Evolutionary conservation across 202 grass and related monocot genomes (phyloP).

Genomic region (Eragrostis tef): DNA sequence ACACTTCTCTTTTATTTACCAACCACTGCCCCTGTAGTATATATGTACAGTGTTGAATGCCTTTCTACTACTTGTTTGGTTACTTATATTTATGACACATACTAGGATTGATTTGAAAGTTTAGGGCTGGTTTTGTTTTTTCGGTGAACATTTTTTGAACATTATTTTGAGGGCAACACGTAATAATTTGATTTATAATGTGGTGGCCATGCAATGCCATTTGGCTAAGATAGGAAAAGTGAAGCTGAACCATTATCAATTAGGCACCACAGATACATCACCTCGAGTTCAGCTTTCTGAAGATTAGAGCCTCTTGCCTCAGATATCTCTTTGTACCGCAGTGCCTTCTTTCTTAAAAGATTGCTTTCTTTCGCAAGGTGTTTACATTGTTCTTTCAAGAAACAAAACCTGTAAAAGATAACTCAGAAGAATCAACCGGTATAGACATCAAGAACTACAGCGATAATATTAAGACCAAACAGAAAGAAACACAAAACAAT

Average conservation of each 20-base stretch:
- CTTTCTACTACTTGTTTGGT: too few relatives aligned
- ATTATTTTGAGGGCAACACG: too few relatives aligned
- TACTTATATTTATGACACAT: too few relatives aligned
- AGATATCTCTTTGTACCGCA: slow-evolving; percentile 70
- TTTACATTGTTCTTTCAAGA: slow-evolving; percentile 62
- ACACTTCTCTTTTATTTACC: too few relatives aligned
- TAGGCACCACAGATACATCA: slow-evolving; percentile 43
- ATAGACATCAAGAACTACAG: slow-evolving; percentile 21
- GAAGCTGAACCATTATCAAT: slow-evolving; percentile 22
- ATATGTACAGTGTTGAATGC: too few relatives aligned
- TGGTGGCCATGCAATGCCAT: too few relatives aligned
- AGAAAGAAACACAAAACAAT: neutral
- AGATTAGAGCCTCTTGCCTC: slow-evolving; percentile 66
- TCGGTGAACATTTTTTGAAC: too few relatives aligned
- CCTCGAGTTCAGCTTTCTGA: slow-evolving; percentile 75
- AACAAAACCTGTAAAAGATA: slow-evolving; percentile 49
- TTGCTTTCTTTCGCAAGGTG: slow-evolving; percentile 52
- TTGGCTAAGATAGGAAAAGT: neutral
- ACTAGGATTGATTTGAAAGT: too few relatives aligned
- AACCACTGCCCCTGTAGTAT: too few relatives aligned
- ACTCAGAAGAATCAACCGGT: slow-evolving; percentile 15
- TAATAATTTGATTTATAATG: too few relatives aligned
- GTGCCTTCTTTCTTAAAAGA: slow-evolving; percentile 52
- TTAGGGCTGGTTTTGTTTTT: too few relatives aligned
- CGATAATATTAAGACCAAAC: neutral